These are phyloP conservation scores for Vitis hybrid DNA, from an alignment of 177 flowering plant species.

Conservation along the genomic window DNA sequence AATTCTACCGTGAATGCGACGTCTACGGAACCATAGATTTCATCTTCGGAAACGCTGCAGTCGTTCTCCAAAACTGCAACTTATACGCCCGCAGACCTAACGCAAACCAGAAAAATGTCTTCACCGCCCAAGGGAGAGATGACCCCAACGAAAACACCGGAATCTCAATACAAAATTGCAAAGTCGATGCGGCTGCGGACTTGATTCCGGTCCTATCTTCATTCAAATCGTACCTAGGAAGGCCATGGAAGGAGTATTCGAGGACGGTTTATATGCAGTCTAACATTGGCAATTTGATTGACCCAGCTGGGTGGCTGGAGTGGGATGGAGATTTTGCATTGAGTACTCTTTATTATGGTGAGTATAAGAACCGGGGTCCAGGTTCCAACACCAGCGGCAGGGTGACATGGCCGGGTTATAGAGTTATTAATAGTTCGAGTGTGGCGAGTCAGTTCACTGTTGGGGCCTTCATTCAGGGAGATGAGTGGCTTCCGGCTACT, in stretches of 20 bases:
- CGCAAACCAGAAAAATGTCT: constrained; percentile 54
- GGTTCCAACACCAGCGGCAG: constrained; percentile 65
- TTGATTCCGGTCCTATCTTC: constrained; percentile 45
- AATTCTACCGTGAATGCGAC: constrained; percentile 78
- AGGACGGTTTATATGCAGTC: constrained; percentile 60
- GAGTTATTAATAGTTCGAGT: constrained; percentile 39
- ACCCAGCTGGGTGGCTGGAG: constrained; percentile 76
- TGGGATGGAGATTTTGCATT: constrained; percentile 70
- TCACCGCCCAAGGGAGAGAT: constrained; percentile 87
- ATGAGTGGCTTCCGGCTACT: constrained; percentile 53
- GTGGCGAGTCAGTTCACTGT: constrained; percentile 70
- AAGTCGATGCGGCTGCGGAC: constrained; percentile 65
- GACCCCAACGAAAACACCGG: constrained; percentile 91
- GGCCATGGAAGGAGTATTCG: constrained; percentile 86
- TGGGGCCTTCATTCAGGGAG: constrained; percentile 63
- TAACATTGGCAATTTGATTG: constrained; percentile 44
- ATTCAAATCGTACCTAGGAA: constrained; percentile 61
- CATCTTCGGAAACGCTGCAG: constrained; percentile 89
- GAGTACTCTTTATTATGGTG: constrained; percentile 67
- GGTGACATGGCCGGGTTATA: constrained; percentile 82
- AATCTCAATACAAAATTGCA: constrained; percentile 59
- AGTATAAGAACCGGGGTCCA: constrained; percentile 72
- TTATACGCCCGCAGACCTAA: constrained; percentile 67
- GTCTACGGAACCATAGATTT: constrained; percentile 84
- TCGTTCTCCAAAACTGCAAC: constrained; percentile 64